Evolutionary conservation across 2,329 filamentous ascomycete genomes (phyloP), one percentile per base, ranked within the genome.

Genomic region (Tolypocladium endophyticum): DNA sequence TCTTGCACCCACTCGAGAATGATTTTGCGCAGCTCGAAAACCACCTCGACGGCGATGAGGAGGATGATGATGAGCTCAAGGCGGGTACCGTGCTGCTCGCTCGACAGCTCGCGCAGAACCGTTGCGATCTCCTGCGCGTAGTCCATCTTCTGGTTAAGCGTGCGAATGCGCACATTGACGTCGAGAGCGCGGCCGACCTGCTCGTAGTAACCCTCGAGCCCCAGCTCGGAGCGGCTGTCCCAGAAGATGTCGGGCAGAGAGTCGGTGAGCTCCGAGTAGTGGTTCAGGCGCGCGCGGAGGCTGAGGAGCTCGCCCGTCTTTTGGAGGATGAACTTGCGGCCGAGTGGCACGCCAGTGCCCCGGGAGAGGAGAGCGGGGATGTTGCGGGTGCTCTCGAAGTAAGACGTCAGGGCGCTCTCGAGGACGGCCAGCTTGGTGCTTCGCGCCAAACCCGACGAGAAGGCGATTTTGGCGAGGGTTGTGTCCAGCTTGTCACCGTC

Each of bases 31-130:
- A 97, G 78, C 73, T 96, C 93, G 71, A 97, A 94, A 14, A 87
- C 79, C 18, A 97, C 92, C 75, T 99, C 94, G 39, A 97, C 88
- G 1, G 90, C 86, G 70, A 99, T 99, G 59, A 99, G 81, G 2
- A 90, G 79, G 67, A 99, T 97, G 71, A 99, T 97, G 67, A 95
- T 95, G 88, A 90, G 93, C 76, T 97, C 94, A 14, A 99, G 79
- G 59, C 90, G 81, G 36, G 92, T 85, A 20, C 90, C 89, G 70
- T 97, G 92, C 71, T 90, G 91, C 78, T 97, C 92, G 70, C 89
- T 95, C 59, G 95, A 81, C 70, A 92, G 87, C 72, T 97, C 91
- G 60, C 94, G 81, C 62, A 97, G 76, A 20, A 97, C 92, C 58
- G 81, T 90, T 8, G 94, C 92, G 71, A 97, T 97, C 73, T 97